Evolutionary conservation across 1,139 yeast species (phyloP), one percentile per base, ranked within the genome.

Genomic region (Arxiozyma heterogenica): DNA sequence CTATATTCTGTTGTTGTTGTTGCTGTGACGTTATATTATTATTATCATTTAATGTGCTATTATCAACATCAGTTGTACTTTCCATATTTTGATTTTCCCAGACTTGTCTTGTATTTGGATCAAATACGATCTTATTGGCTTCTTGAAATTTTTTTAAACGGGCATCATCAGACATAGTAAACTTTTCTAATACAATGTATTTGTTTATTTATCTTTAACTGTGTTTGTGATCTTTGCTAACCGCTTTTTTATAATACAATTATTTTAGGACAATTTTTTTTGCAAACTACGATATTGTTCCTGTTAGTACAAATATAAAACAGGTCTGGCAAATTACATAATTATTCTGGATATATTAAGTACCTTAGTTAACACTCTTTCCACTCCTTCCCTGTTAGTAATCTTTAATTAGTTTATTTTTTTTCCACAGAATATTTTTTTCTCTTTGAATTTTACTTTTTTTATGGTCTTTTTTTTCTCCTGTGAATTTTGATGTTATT

Each of bases 31-130:
- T 44, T 12, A 46, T 30, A 9, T 53, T 49, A 34, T 50, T 53
- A 39, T 18, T 39, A 34, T 50, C 53, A 39, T 18, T 39, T 18
- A 44, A 46, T 18, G 20, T 47, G 38, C 17, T 44, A 25, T 44
- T 53, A 42, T 49, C 51, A 41, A 57, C 63, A 30, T 17, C 39
- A 34, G 38, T 46, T 17, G 38, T 46, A 18, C 53, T 53, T 18
- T 51, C 53, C 41, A 58, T 60, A 27, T 61, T 62, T 52, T 67
- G 70, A 21, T 54, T 61, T 49, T 69, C 71, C 72, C 72, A 69
- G 11, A 69, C 71, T 51, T 69, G 69, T 53, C 71, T 63, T 41
- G 72, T 67, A 50, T 64, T 67, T 21, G 70, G 67, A 49, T 67
- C 70, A 54, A 69, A 69, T 12, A 68, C 68, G 34, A 67, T 64